Evolutionary conservation across 2,329 filamentous ascomycete species (phyloP).

Genomic region (Biscogniauxia sp.): DNA sequence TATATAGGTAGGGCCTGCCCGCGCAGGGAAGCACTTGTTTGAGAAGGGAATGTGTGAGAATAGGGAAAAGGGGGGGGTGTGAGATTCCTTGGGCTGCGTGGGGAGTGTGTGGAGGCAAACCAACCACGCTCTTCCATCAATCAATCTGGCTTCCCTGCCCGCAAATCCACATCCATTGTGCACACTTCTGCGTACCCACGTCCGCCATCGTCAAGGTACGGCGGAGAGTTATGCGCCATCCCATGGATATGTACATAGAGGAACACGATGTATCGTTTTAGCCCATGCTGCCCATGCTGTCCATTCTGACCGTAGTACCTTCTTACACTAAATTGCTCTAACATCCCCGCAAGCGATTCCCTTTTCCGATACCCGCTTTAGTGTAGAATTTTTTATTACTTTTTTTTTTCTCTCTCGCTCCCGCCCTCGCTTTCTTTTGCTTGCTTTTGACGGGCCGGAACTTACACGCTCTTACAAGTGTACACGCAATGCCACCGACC

Average conservation of each 20-base stretch:
- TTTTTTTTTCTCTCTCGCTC: neutral
- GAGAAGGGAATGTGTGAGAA: slow-evolving; percentile 8
- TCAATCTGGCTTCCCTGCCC: slow-evolving; percentile 11
- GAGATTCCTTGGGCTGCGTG: slow-evolving; percentile 21
- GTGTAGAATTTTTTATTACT: neutral
- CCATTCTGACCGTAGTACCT: neutral
- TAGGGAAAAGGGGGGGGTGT: slow-evolving; percentile 12
- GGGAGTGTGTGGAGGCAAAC: slow-evolving; percentile 22
- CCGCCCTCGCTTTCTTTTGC: neutral
- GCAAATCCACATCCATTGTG: slow-evolving; percentile 1
- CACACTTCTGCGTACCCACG: neutral
- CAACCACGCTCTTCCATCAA: slow-evolving; percentile 8
- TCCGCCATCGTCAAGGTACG: no score
- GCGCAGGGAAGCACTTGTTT: slow-evolving; percentile 2
- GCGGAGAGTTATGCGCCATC: neutral
- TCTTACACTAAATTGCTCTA: neutral
- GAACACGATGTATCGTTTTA: neutral
- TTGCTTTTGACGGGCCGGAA: neutral
- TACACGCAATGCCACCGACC: neutral
- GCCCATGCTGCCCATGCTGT: neutral
- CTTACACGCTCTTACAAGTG: neutral
- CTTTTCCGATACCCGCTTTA: neutral
- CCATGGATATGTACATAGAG: neutral
- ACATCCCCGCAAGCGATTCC: neutral
- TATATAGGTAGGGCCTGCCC: neutral